Evolutionary conservation across 73 alveolate species (phyloP).

Genomic region (Symbiodinium pilosum): DNA sequence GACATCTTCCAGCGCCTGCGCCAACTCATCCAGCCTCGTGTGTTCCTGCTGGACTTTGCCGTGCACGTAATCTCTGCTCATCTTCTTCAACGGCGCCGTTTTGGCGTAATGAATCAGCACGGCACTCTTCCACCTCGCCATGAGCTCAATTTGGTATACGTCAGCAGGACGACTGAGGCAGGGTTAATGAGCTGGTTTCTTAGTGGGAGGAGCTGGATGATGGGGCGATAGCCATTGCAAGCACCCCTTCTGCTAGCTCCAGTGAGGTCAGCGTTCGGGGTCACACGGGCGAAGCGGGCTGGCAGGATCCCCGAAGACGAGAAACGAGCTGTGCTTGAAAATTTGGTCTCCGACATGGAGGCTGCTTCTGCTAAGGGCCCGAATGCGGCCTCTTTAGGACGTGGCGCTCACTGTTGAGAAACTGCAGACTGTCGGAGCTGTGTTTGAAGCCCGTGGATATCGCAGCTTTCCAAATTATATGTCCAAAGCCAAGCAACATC

Average conservation of each 20-base stretch:
- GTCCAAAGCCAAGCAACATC: slow-evolving; percentile 5
- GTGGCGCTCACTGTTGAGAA: not conserved
- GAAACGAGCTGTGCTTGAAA: not conserved
- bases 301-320: not conserved
- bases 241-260: too few species aligned
- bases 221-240: not conserved
- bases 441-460: not conserved
- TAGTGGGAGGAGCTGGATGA: not conserved
- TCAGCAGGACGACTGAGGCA: too few species aligned
- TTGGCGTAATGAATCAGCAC: not conserved
- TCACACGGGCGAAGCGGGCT: too few species aligned
- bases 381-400: not conserved
- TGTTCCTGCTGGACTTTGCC: not conserved
- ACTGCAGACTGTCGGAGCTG: not conserved
- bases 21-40: not conserved
- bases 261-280: too few species aligned
- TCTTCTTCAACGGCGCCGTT: not conserved
- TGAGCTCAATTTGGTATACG: not conserved
- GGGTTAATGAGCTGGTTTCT: too few species aligned
- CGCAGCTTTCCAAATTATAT: slow-evolving; percentile 24
- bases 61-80: not conserved
- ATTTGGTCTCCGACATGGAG: not conserved
- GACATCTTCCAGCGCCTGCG: not conserved
- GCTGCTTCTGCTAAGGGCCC: slow-evolving; percentile 12
- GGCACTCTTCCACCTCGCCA: not conserved